phyloP scores from a whole-genome alignment of 1,284 basidiomycete genomes.

The Schizophyllum amplum region DNA sequence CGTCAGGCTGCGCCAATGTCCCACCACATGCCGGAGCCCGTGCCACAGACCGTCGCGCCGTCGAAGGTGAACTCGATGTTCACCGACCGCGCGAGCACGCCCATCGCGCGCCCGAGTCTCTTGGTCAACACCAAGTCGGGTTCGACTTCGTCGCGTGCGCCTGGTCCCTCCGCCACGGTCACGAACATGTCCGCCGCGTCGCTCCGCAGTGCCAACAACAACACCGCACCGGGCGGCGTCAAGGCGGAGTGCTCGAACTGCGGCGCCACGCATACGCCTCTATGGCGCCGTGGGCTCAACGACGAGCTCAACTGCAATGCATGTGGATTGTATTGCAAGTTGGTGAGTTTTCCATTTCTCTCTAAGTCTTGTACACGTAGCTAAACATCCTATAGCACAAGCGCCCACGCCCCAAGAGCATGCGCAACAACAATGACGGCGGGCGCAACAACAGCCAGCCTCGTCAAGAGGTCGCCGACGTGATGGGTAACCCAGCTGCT shows the following conservation, averaged over 20 bases:
- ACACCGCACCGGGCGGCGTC: conserved; percentile 61
- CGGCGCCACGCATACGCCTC: conserved; percentile 74
- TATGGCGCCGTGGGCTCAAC: conserved; percentile 75
- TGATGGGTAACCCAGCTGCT: conserved; percentile 35
- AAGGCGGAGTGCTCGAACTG: conserved; percentile 81
- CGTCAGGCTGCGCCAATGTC: conserved; percentile 21
- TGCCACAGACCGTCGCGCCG: conserved; percentile 42
- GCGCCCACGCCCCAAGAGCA: conserved; percentile 74
- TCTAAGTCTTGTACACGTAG: conserved; percentile 12
- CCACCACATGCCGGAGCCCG: conserved; percentile 26
- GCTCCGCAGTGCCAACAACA: conserved; percentile 20
- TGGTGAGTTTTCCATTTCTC: conserved; percentile 40
- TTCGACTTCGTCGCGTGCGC: conserved; percentile 35
- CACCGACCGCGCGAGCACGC: conserved; percentile 35
- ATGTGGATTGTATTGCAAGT: conserved; percentile 72
- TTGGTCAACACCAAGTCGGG: conserved; percentile 40
- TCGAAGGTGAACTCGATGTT: conserved; percentile 40
- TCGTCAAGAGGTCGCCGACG: conserved; percentile 47
- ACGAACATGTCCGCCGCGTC: conserved; percentile 40
- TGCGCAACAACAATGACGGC: conserved; percentile 67
- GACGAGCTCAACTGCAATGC: conserved; percentile 82
- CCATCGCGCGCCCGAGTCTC: conserved; percentile 44
- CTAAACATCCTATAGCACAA: conserved; percentile 46
- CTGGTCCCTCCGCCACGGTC: conserved; percentile 54
- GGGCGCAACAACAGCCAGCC: conserved; percentile 47